Base-by-base conservation (phyloP, 2,329 filamentous ascomycete genomes). In the Basipetospora chlamydospora region DNA sequence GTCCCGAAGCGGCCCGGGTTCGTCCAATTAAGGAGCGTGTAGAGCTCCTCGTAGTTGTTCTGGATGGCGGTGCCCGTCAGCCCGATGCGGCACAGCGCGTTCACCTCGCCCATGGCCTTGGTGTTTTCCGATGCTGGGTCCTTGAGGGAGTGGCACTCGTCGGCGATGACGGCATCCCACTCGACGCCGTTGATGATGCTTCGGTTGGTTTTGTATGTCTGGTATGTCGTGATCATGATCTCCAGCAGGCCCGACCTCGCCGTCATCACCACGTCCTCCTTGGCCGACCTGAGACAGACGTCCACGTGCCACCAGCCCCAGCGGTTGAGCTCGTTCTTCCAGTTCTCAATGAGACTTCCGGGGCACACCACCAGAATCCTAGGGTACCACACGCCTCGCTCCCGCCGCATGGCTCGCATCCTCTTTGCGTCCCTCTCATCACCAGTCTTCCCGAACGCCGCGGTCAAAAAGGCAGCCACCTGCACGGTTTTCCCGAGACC, bases 231-330 rank as follows among this genome's bases (percentile, higher is more conserved):
- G 42, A 98, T 82, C 70, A 96, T 77, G 42, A 96, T 76, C 57
- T 98, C 90, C 1, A 87, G 56, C 35, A 80, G 70, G 0, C 90
- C 90, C 3, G 78, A 74, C 30, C 68, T 67, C 2, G 86, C 86
- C 2, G 83, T 72, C 29, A 75, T 65, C 2, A 93, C 61, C 1
- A 80, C 75, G 31, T 79, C 73, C 20, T 82, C 78, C 48, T 86
- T 75, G 23, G 55, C 52, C 2, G 49, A 18, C 7, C 86, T 87
- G 49, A 95, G 87, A 44, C 79, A 96, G 2, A 77, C 59, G 47
- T 92, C 84, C 8, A 83, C 67, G 43, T 87, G 76, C 90, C 90
- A 98, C 82, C 84, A 98, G 0, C 90, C 90, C 90, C 90, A 98
- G 39, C 81, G 75, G 34, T 74, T 63, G 26, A 98, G 60, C 56